Base-by-base conservation (phyloP, 148 eudicot species). In the Rhododendron kiyosumense region DNA sequence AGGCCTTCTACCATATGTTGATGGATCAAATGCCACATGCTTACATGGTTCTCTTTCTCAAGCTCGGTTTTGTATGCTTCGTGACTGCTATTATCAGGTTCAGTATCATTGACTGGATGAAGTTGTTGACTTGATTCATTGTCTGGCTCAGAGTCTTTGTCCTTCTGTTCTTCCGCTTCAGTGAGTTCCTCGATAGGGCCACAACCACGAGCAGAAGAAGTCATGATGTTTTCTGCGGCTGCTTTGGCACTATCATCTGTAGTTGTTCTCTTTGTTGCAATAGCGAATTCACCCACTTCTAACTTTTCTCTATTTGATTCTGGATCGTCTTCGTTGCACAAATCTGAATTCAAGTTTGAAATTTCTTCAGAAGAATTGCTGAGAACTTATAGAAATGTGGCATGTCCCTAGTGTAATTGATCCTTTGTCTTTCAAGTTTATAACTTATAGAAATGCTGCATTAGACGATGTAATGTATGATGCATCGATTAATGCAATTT, bases 21-120 rank as follows among this genome's bases (percentile, higher is more conserved):
- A 88, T 90, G 93, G 85, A 95, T 92, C 90, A 93, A 85, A 87
- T 91, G 92, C 99, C 99, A 97, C 98, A 97, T 95, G 85, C 92
- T 91, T 74, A 88, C 85, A 34, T 89, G 85, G 63, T 94, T 94
- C 81, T 93, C 90, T 54, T 87, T 90, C 73, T 87, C 92, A 87
- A 82, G 77, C 84, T 85, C 59, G 1, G 83, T 24, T 54, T 85
- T 81, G 26, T 28, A 26, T 79, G 78, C 76, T 57, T 65, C 78
- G 3, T 61, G 45, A 24, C 54, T 57, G 18, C 75, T 9, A 15
- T 84, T 49, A 57, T 78, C 81, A 24, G 63, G 73, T 85, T 73
- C 71, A 32, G 69, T 32, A 83, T 79, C 84, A 43, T 26, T 59
- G 1, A 34, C 79, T n/a, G 49, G 45, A 38, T 26, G 30, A 49